These are phyloP conservation scores for Talaromyces thailandensis DNA, from an alignment of 495 filamentous ascomycete species.

Conservation along the genomic window DNA sequence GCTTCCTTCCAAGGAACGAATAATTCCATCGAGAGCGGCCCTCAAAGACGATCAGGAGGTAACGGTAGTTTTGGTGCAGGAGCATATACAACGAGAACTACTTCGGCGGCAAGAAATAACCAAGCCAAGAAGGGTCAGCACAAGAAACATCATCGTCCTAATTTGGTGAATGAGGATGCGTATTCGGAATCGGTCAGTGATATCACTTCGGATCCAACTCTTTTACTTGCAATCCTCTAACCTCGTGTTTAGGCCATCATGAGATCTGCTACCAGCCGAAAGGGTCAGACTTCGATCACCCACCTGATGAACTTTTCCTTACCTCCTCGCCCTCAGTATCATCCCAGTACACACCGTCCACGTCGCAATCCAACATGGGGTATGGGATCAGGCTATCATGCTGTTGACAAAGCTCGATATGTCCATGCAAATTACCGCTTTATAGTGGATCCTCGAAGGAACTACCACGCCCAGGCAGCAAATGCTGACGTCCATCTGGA, in stretches of 20 bases:
- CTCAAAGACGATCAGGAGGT: conserved; percentile 52
- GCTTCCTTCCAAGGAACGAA: conserved; percentile 28
- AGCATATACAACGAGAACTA: conserved; percentile 42
- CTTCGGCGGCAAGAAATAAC: conserved; percentile 54
- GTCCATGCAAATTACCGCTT: conserved; percentile 98
- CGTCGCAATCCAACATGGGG: conserved; percentile 73
- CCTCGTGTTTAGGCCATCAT: conserved; percentile 52
- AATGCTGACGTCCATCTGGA: conserved; percentile 89
- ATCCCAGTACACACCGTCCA: conserved; percentile 43
- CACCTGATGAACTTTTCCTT: conserved; percentile 89
- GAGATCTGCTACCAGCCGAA: conserved; percentile 72
- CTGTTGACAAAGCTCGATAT: conserved; percentile 86
- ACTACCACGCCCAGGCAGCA: conserved; percentile 68
- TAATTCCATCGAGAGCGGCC: conserved; percentile 35
- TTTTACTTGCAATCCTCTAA: conserved; percentile 3
- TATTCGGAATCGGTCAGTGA: conserved; percentile 67
- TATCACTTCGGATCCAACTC: conserved; percentile 2
- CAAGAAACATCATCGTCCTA: conserved; percentile 46
- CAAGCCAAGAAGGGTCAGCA: conserved; percentile 72
- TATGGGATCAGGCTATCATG: conserved; percentile 83
- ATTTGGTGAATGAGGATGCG: conserved; percentile 65
- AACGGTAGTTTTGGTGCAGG: conserved; percentile 57
- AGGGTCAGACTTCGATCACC: conserved; percentile 93
- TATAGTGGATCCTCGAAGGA: conserved; percentile 74
- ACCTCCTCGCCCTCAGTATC: conserved; percentile 63